Evolutionary conservation across 78 protist genomes (phyloP).

Genomic region (Ministeria vibrans): DNA sequence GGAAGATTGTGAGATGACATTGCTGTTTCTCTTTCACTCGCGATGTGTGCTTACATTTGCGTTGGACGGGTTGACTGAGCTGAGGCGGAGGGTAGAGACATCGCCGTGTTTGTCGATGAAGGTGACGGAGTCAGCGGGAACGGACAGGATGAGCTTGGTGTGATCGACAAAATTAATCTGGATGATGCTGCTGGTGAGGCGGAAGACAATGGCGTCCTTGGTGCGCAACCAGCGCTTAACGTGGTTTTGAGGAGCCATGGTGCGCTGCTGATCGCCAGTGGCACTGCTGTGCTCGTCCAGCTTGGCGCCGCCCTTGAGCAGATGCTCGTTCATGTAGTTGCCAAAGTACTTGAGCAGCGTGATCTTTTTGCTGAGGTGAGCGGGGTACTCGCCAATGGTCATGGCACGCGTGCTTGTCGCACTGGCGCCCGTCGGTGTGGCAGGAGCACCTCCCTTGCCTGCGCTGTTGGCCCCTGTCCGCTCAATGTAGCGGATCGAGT

Average conservation of each 20-base stretch:
- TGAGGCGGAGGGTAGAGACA: background rate
- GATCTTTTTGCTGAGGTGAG: conserved; percentile 58
- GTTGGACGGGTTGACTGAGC: no score
- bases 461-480: no score
- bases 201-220: conserved; percentile 67
- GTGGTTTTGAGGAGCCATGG: background rate
- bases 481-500: no score
- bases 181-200: conserved; percentile 45
- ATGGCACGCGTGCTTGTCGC: no score
- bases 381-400: conserved; percentile 7
- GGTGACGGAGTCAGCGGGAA: conserved; percentile 21
- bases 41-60: background rate
- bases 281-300: background rate
- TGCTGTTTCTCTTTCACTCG: no score
- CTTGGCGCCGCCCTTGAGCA: background rate
- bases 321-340: conserved; percentile 30
- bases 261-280: background rate
- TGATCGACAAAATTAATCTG: conserved; percentile 54
- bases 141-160: conserved; percentile 48
- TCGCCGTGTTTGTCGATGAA: conserved; percentile 26
- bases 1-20: no score
- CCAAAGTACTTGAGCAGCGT: conserved; percentile 71
- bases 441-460: no score
- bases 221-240: conserved; percentile 78
- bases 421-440: no score